Evolutionary conservation across 1,139 yeast genomes (phyloP).

Genomic region (Protomyces gravidus): DNA sequence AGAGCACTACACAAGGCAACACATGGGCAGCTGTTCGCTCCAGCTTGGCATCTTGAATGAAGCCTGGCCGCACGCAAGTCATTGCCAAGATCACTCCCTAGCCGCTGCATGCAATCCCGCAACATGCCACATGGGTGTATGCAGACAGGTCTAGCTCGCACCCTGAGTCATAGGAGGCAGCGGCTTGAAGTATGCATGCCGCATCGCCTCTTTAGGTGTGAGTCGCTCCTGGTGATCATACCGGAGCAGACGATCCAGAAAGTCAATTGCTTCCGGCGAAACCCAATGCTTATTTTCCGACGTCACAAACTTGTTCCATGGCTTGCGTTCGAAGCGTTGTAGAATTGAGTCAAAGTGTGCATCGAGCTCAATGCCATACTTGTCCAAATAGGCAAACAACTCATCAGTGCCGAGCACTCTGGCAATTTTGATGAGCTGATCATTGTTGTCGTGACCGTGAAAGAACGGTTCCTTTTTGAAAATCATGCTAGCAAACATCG

Average conservation of each 20-base stretch:
- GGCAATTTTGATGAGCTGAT: constrained; percentile 91
- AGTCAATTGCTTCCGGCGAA: constrained; percentile 68
- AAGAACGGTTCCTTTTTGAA: constrained; percentile 96
- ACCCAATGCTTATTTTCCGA: constrained; percentile 68
- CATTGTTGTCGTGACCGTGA: constrained; percentile 93
- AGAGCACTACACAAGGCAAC: too few species aligned
- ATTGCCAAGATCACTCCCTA: too few species aligned
- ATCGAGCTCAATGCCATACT: constrained; percentile 71
- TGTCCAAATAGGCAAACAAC: constrained; percentile 64
- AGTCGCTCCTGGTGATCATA: constrained; percentile 93
- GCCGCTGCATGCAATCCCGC: too few species aligned
- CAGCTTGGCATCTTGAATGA: too few species aligned
- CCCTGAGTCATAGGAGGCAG: constrained; percentile 32
- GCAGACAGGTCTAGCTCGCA: too few species aligned
- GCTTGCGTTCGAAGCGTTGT: constrained; percentile 73
- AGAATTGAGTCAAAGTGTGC: constrained; percentile 74
- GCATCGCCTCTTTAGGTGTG: constrained; percentile 94
- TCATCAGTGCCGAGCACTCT: constrained; percentile 89
- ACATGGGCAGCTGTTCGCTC: too few species aligned
- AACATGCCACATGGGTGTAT: too few species aligned
- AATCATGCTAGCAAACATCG: constrained; percentile 95
- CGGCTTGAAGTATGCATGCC: constrained; percentile 64
- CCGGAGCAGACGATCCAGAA: constrained; percentile 73
- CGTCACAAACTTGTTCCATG: constrained; percentile 82
- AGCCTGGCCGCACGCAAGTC: too few species aligned